Conservation (phyloP, 768 basidiomycete species). For the Cystofilobasidium macerans region DNA sequence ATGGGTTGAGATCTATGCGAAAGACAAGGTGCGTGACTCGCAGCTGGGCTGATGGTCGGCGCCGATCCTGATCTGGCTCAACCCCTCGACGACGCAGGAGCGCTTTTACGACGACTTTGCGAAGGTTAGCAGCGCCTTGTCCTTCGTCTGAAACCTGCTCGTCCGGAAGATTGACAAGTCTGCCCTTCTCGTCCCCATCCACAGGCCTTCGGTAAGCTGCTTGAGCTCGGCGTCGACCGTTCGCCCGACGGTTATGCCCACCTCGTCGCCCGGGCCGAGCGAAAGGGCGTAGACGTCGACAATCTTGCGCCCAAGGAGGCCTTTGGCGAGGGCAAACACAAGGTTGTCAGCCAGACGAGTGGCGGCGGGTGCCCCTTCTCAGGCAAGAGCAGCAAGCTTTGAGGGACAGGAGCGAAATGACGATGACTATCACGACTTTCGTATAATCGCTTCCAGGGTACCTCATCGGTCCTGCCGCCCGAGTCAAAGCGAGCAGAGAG, state of each 20-base stretch:
- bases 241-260: constrained; percentile 37
- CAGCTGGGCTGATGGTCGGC: too few relatives aligned
- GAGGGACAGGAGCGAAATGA: too few relatives aligned
- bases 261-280: constrained; percentile 35
- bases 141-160: not conserved
- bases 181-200: not conserved
- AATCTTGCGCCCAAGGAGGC: constrained; percentile 27
- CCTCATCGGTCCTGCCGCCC: too few relatives aligned
- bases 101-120: constrained; percentile 22
- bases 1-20: constrained; percentile 39
- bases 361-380: constrained; percentile 2
- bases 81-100: not conserved
- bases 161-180: not conserved
- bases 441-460: too few relatives aligned
- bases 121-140: not conserved
- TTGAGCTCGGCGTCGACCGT: constrained; percentile 37
- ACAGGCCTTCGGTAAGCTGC: constrained; percentile 20
- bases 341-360: not conserved
- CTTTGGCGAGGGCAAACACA: constrained; percentile 25
- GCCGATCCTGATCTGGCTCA: not conserved
- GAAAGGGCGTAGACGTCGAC: constrained; percentile 36
- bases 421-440: too few relatives aligned
- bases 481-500: too few relatives aligned
- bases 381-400: constrained; percentile 1
- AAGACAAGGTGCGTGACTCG: constrained; percentile 32